These are phyloP conservation scores for Diaporthe vaccinii DNA, from an alignment of 2,329 filamentous ascomycete genomes.

Conservation along the genomic window DNA sequence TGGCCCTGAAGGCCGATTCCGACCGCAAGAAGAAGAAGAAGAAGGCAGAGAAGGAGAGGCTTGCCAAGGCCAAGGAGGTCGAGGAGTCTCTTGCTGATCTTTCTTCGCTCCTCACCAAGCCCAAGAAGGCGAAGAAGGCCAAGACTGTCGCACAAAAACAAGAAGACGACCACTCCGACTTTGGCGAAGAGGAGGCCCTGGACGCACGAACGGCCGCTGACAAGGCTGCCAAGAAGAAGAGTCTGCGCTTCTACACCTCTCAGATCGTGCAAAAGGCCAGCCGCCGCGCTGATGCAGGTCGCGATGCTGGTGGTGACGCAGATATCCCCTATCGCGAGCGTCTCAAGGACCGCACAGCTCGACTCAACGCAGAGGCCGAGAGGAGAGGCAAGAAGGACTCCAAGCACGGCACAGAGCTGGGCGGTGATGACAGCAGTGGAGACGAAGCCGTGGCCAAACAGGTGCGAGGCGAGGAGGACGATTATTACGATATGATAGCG, in stretches of 20 bases:
- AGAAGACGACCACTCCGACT: constrained; percentile 82
- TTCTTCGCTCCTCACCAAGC: constrained; percentile 69
- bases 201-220: constrained; percentile 85
- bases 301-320: constrained; percentile 81
- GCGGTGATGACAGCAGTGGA: constrained; percentile 73
- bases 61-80: constrained; percentile 67
- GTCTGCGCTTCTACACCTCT: constrained; percentile 96
- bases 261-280: constrained; percentile 96
- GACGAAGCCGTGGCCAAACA: constrained; percentile 72
- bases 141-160: constrained; percentile 52
- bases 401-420: constrained; percentile 75
- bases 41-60: constrained; percentile 54
- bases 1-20: constrained; percentile 36
- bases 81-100: constrained; percentile 80
- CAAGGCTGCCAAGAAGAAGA: constrained; percentile 92
- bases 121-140: constrained; percentile 58
- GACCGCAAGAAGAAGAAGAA: constrained; percentile 54
- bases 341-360: constrained; percentile 84
- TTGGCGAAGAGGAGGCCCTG: constrained; percentile 89
- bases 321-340: constrained; percentile 93
- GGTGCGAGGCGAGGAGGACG: constrained; percentile 70
- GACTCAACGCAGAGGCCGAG: constrained; percentile 90
- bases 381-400: constrained; percentile 79
- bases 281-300: constrained; percentile 80
- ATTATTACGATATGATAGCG: constrained; percentile 93